phyloP scores from a whole-genome alignment of 2,329 filamentous ascomycete species.

The Magnaporthiopsis poae region DNA sequence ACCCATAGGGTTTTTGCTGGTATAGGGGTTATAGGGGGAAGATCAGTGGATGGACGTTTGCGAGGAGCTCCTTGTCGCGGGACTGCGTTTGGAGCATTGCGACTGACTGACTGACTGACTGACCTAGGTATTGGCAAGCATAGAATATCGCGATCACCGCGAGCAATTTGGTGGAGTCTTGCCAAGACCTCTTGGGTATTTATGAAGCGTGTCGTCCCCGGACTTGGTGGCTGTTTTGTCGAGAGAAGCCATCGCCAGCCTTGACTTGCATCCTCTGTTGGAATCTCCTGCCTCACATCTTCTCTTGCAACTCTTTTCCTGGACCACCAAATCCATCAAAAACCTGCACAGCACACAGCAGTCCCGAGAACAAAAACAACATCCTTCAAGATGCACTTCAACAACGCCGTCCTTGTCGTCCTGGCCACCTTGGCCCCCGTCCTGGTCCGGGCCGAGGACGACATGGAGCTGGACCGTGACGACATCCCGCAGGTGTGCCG shows the following conservation, averaged over 20 bases:
- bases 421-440: conserved; percentile 17
- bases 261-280: not conserved
- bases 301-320: not conserved
- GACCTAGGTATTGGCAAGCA: no score
- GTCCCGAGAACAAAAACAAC: not conserved
- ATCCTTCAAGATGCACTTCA: conserved; percentile 19
- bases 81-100: not conserved
- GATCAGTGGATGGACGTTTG: not conserved
- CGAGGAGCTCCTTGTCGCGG: not conserved
- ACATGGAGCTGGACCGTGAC: conserved; percentile 22
- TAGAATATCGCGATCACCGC: not conserved
- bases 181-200: not conserved
- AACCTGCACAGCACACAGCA: not conserved
- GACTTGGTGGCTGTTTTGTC: no score
- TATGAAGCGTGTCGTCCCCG: not conserved
- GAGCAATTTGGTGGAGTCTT: not conserved
- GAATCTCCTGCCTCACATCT: no score
- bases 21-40: not conserved
- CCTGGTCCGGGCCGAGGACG: conserved; percentile 18
- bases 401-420: conserved; percentile 20
- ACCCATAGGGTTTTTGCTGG: not conserved
- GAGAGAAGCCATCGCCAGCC: not conserved
- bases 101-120: no score
- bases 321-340: not conserved
- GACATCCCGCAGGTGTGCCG: conserved; percentile 26